Percentiles rank a stretch among this genome's conserved stretches.
Conservation (phyloP, 371 early-diverging fungal genomes). For the Saksenaea vasiformis region DNA sequence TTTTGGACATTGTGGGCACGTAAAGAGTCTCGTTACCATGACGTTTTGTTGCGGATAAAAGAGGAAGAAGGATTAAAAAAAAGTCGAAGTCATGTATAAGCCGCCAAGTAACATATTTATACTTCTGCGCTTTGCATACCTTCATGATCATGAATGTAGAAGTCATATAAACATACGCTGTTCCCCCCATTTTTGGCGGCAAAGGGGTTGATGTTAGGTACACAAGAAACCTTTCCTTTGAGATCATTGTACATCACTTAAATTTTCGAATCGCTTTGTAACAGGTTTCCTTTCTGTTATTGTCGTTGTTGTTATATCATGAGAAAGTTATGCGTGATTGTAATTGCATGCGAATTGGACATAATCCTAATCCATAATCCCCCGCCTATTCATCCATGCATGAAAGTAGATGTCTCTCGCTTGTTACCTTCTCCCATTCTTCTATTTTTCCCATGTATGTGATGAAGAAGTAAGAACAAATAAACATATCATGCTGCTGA, state of each 20-base stretch:
- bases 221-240: not conserved
- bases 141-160: not conserved
- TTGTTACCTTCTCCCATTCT: not conserved
- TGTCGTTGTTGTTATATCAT: not conserved
- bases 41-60: not conserved
- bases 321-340: not conserved
- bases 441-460: not conserved
- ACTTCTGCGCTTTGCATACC: constrained; percentile 4
- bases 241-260: not conserved
- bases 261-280: not conserved
- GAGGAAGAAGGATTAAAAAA: not conserved
- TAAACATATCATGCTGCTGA: too few species aligned
- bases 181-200: not conserved
- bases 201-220: constrained; percentile 1
- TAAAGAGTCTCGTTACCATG: not conserved
- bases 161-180: too few species aligned
- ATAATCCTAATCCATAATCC: not conserved
- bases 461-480: not conserved
- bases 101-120: not conserved
- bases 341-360: constrained; percentile 1
- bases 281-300: not conserved
- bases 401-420: not conserved
- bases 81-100: not conserved
- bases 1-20: constrained; percentile 25
- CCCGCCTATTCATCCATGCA: not conserved